Conservation (phyloP, 1,284 basidiomycete species). For the Cryptococcus amylolentus region DNA sequence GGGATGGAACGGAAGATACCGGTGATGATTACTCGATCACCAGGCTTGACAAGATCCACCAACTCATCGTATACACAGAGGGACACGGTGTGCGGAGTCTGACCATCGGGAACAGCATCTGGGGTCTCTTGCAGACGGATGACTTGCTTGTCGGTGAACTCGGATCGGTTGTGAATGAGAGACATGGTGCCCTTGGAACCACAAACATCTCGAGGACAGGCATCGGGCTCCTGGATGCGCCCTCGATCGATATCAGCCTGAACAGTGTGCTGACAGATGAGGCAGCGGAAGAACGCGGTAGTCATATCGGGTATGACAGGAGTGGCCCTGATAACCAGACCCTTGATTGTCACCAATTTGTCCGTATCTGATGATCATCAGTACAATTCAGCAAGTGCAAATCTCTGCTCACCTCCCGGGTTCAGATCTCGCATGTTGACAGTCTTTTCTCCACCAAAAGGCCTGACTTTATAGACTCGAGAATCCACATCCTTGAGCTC, state of each 20-base stretch:
- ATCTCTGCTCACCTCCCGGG: conserved; percentile 64
- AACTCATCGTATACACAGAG: conserved; percentile 96
- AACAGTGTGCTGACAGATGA: conserved; percentile 91
- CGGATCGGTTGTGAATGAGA: conserved; percentile 93
- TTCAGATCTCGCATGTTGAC: conserved; percentile 91
- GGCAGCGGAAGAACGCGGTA: conserved; percentile 92
- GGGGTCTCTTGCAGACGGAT: conserved; percentile 95
- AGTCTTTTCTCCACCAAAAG: conserved; percentile 70
- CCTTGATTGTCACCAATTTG: conserved; percentile 92
- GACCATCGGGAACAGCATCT: conserved; percentile 94
- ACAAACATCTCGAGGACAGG: conserved; percentile 91
- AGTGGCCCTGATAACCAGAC: conserved; percentile 93
- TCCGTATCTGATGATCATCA: conserved; percentile 71
- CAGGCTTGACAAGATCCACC: conserved; percentile 90
- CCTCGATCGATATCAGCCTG: conserved; percentile 95
- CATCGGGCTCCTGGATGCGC: conserved; percentile 85
- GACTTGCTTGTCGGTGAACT: conserved; percentile 92
- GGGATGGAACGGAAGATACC: conserved; percentile 94
- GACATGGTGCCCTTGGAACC: conserved; percentile 82
- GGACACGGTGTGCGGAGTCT: conserved; percentile 95
- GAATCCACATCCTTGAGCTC: conserved; percentile 75
- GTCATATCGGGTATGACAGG: conserved; percentile 99
- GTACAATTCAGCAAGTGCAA: neutral
- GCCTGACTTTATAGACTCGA: conserved; percentile 84
- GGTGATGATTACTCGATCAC: conserved; percentile 84